Evolutionary conservation across 2,329 filamentous ascomycete genomes (phyloP).

Genomic region (Fusarium sp.): DNA sequence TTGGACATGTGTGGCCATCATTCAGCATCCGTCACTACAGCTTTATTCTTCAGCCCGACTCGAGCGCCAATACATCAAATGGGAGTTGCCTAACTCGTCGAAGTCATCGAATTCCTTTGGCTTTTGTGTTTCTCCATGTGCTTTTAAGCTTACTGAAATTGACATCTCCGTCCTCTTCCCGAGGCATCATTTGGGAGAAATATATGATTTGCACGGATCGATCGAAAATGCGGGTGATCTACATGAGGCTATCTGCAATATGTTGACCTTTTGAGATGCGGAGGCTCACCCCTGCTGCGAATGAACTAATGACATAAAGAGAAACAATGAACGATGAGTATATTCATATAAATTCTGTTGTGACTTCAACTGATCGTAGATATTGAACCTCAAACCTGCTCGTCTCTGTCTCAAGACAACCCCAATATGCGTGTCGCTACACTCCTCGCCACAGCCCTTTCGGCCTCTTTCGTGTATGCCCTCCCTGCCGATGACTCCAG

Average conservation of each 20-base stretch:
- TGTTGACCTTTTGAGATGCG: neutral
- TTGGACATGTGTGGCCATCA: neutral
- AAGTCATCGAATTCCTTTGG: neutral
- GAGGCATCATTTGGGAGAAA: slow-evolving; percentile 3
- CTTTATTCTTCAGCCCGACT: neutral
- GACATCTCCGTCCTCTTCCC: neutral
- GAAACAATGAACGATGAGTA: neutral
- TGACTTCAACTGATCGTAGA: neutral
- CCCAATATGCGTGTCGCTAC: slow-evolving; percentile 10
- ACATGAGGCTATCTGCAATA: neutral
- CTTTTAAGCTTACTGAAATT: neutral
- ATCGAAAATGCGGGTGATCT: neutral
- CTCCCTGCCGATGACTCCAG: slow-evolving; percentile 14
- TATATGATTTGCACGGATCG: slow-evolving; percentile 17
- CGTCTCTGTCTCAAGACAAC: neutral
- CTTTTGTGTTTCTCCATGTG: neutral
- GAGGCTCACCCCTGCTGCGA: neutral
- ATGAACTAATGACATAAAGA: slow-evolving; percentile 3
- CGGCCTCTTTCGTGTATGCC: slow-evolving; percentile 10
- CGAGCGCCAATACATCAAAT: slow-evolving; percentile 9
- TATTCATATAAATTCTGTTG: neutral
- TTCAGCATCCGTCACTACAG: neutral
- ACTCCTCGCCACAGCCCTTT: slow-evolving; percentile 15
- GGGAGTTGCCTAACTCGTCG: neutral
- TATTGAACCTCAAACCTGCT: neutral